A percentile compares a stretch with the other conserved stretches of the same genome.
phyloP scores from a whole-genome alignment of 2,329 filamentous ascomycete genomes.

The Fusarium praegraminearum region DNA sequence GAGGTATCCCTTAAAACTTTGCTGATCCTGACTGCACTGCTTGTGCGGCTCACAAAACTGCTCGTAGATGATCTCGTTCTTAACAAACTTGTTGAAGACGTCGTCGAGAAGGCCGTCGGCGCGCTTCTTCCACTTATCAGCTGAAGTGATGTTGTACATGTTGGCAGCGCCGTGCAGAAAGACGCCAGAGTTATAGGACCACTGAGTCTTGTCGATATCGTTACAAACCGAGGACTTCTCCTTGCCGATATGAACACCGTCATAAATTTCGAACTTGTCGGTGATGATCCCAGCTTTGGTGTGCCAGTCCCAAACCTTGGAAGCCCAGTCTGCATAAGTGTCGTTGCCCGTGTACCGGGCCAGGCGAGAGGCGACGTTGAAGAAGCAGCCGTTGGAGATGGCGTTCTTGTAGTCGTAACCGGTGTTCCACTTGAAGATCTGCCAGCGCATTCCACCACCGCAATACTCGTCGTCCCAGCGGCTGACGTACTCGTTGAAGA shows the following conservation, averaged over 20 bases:
- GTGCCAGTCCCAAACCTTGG: conserved; percentile 77
- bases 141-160: conserved; percentile 71
- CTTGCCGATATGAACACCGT: conserved; percentile 56
- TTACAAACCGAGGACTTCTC: conserved; percentile 60
- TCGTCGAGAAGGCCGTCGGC: conserved; percentile 68
- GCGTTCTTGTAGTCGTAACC: conserved; percentile 78
- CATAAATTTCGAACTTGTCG: conserved; percentile 66
- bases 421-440: conserved; percentile 82
- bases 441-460: conserved; percentile 83
- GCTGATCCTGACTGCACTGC: conserved; percentile 77
- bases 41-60: conserved; percentile 71
- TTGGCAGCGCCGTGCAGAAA: conserved; percentile 72
- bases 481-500: conserved; percentile 80
- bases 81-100: conserved; percentile 66
- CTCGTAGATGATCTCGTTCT: conserved; percentile 69
- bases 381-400: conserved; percentile 77
- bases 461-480: conserved; percentile 77
- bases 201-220: conserved; percentile 71
- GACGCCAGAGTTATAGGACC: conserved; percentile 77
- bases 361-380: conserved; percentile 76
- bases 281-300: conserved; percentile 67
- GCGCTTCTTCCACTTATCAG: conserved; percentile 67
- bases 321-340: conserved; percentile 83
- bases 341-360: conserved; percentile 82
- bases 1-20: conserved; percentile 81